Evolutionary conservation across 768 basidiomycete genomes (phyloP), one percentile per base, ranked within the genome.

Genomic region (Auricularia auricula-judae): DNA sequence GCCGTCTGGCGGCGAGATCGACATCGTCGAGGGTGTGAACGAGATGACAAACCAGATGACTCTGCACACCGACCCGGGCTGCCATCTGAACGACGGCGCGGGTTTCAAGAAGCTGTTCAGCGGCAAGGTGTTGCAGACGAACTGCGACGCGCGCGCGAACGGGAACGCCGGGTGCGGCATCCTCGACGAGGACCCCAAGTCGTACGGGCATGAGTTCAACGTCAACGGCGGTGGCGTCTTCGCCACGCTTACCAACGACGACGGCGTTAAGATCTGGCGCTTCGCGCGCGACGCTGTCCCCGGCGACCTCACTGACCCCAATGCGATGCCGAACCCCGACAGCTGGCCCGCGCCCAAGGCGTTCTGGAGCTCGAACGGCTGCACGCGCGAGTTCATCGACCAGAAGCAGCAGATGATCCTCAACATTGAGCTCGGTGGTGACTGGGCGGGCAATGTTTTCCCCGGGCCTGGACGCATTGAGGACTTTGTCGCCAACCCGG

Each of bases 191-290:
- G 69, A 68, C 42, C 67, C 71, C 39, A 66, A 65, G n/a, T 72
- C 74, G 16, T 82, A 75, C 68, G 81, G 82, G 34, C 74, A 72
- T 18, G 74, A 70, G 16, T 78, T 82, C 72, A 80, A 81, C 67
- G 70, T 62, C 21, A 72, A 69, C 35, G 79, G 76, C 34, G 82
- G 82, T 12, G 81, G 81, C 39, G 78, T 82, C 36, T 82, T 71
- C 64, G 80, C 77, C 21, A 74, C 76, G 62, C 68, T 76, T 63
- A 74, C 76, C 67, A 74, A 77, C 64, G 67, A 66, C 16, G 66
- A 70, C 42, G 82, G 79, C 12, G 77, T 84, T 65, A 70, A 70
- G 34, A 76, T 82, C 66, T 85, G 82, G 78, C 76, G 74, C 74
- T 81, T 80, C 72, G 66, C 70, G 51, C 73, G 80, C 65, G 67